Percentiles rank a stretch among this genome's conserved stretches.
phyloP scores from a whole-genome alignment of 768 basidiomycete species.

The Trametes punicea region DNA sequence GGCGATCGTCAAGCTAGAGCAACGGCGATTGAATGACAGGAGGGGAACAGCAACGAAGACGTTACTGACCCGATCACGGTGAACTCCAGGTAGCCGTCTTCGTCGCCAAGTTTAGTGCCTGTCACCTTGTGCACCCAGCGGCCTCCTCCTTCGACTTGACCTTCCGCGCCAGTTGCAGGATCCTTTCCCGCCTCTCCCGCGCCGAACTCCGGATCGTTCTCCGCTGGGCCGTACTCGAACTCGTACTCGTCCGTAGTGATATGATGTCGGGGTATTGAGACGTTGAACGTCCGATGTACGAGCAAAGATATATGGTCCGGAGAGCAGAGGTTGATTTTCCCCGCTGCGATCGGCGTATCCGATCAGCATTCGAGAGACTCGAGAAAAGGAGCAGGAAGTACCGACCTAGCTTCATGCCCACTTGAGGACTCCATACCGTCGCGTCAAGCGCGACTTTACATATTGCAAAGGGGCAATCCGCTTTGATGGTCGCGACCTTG shows the following conservation, averaged over 20 bases:
- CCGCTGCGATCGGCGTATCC: conserved; percentile 44
- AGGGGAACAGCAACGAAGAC: neutral
- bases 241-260: conserved; percentile 78
- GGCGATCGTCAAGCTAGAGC: conserved; percentile 72
- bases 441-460: conserved; percentile 77
- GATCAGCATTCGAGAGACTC: neutral
- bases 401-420: conserved; percentile 79
- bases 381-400: neutral
- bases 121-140: conserved; percentile 78
- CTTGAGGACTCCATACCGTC: conserved; percentile 82
- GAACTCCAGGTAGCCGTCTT: conserved; percentile 67
- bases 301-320: conserved; percentile 92
- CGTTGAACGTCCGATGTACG: conserved; percentile 89
- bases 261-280: conserved; percentile 89
- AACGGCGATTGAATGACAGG: neutral
- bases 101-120: conserved; percentile 64
- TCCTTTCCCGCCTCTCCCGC: conserved; percentile 28
- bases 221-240: conserved; percentile 82
- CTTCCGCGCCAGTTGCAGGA: conserved; percentile 21
- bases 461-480: conserved; percentile 83
- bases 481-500: conserved; percentile 62
- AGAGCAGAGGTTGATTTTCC: conserved; percentile 84
- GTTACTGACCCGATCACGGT: conserved; percentile 80
- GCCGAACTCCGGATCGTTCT: conserved; percentile 77
- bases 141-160: conserved; percentile 49